These are phyloP conservation scores for Boletus eberwhitei DNA, from an alignment of 768 basidiomycete genomes.

Conservation along the genomic window DNA sequence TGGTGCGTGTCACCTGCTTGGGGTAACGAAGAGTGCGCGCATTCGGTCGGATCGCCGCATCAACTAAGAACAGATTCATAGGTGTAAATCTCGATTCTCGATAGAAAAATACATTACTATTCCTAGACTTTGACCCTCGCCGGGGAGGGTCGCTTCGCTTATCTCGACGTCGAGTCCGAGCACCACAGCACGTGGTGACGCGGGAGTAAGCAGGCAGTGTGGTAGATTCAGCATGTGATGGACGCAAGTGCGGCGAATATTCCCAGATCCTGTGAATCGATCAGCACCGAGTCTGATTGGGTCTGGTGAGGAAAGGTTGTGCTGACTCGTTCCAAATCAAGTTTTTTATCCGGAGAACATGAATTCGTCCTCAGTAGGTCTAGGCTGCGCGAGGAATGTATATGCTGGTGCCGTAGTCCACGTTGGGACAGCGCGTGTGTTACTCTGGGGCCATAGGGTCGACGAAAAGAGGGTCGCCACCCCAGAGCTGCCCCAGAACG, in stretches of 20 bases:
- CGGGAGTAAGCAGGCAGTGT: too few relatives aligned
- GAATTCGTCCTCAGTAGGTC: background rate
- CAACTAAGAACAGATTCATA: background rate
- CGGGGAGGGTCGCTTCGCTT: background rate
- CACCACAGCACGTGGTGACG: background rate
- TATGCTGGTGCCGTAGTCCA: background rate
- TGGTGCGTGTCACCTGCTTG: background rate
- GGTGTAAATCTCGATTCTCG: background rate
- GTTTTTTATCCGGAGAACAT: background rate
- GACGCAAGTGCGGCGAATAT: background rate
- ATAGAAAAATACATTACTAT: constrained; percentile 6
- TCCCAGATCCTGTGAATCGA: background rate
- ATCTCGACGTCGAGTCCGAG: background rate
- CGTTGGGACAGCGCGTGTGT: background rate
- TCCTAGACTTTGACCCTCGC: background rate
- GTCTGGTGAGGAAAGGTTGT: background rate
- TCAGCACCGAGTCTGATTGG: too few relatives aligned
- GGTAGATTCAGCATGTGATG: background rate
- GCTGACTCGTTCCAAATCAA: background rate
- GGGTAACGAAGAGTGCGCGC: background rate
- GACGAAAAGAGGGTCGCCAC: background rate
- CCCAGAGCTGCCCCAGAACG: background rate
- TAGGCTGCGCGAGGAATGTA: background rate
- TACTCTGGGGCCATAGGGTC: background rate
- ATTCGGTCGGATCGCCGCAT: background rate